Evolutionary conservation across 192 early-diverging fungal genomes (phyloP).

Genomic region (Gamsiella multidivaricata): DNA sequence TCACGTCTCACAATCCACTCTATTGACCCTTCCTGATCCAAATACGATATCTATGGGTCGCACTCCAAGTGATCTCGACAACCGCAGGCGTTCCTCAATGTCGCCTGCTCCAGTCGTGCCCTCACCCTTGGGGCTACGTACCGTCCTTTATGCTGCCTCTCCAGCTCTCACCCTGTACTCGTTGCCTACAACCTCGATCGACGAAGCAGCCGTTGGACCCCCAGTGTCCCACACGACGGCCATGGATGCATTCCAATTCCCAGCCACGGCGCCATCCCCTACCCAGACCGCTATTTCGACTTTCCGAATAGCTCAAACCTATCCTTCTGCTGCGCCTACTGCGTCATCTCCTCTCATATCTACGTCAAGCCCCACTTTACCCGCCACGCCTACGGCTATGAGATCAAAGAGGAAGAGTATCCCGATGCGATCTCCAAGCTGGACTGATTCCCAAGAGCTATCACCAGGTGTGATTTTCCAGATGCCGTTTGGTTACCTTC

Average conservation of each 20-base stretch:
- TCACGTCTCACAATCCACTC: background rate
- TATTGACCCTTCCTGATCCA: slow-evolving; percentile 11
- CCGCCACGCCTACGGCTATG: background rate
- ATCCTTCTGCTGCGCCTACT: background rate
- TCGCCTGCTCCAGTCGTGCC: slow-evolving; percentile 13
- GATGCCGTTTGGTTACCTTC: slow-evolving; percentile 21
- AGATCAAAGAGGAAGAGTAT: slow-evolving; percentile 32
- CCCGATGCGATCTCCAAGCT: slow-evolving; percentile 23
- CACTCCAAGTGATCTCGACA: too few species aligned
- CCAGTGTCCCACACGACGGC: slow-evolving; percentile 5
- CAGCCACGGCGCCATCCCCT: too few species aligned
- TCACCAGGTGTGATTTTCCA: slow-evolving; percentile 30
- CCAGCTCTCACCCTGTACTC: slow-evolving; percentile 21
- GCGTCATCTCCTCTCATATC: background rate
- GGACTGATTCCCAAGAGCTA: slow-evolving; percentile 15
- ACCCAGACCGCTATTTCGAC: too few species aligned
- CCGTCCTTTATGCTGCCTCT: slow-evolving; percentile 27
- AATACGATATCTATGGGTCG: too few species aligned
- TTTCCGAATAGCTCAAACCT: too few species aligned
- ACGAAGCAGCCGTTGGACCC: background rate
- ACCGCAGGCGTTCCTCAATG: too few species aligned
- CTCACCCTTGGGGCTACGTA: slow-evolving; percentile 10
- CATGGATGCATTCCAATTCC: slow-evolving; percentile 34
- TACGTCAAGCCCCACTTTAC: background rate
- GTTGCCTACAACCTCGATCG: slow-evolving; percentile 1